phyloP scores from a whole-genome alignment of 169 alveolate genomes.

The Plasmodium gallinaceum region DNA sequence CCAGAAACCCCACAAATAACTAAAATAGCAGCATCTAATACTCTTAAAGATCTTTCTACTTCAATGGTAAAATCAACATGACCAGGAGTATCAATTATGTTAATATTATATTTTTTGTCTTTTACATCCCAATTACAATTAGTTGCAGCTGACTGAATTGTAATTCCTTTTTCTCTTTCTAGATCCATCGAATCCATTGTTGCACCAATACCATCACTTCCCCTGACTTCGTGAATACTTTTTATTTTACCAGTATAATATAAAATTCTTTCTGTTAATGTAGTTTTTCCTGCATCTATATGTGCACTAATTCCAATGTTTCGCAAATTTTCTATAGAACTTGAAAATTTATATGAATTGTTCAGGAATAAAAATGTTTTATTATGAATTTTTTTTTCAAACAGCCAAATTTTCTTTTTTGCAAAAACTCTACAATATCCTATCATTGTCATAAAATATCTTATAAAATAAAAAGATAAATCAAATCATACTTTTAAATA shows the following conservation, averaged over 20 bases:
- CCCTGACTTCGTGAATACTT: slow-evolving; percentile 96
- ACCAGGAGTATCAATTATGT: slow-evolving; percentile 99
- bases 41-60: slow-evolving; percentile 97
- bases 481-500: too few species aligned
- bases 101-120: slow-evolving; percentile 85
- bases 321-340: slow-evolving; percentile 85
- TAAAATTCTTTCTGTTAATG: slow-evolving; percentile 94
- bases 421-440: too few species aligned
- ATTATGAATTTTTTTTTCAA: neutral
- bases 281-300: slow-evolving; percentile 98
- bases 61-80: slow-evolving; percentile 99
- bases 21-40: slow-evolving; percentile 97
- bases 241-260: slow-evolving; percentile 92
- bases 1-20: slow-evolving; percentile 97
- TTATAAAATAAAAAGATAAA: too few species aligned
- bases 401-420: too few species aligned
- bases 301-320: slow-evolving; percentile 98
- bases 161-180: slow-evolving; percentile 97
- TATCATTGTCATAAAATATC: too few species aligned
- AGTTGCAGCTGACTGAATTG: slow-evolving; percentile 97
- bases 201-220: slow-evolving; percentile 97
- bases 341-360: slow-evolving; percentile 71
- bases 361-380: slow-evolving; percentile 3
- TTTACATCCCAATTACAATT: slow-evolving; percentile 91
- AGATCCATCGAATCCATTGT: slow-evolving; percentile 99